Base-by-base conservation (phyloP, 495 filamentous ascomycete species). In the Hypoxylon perforatum region DNA sequence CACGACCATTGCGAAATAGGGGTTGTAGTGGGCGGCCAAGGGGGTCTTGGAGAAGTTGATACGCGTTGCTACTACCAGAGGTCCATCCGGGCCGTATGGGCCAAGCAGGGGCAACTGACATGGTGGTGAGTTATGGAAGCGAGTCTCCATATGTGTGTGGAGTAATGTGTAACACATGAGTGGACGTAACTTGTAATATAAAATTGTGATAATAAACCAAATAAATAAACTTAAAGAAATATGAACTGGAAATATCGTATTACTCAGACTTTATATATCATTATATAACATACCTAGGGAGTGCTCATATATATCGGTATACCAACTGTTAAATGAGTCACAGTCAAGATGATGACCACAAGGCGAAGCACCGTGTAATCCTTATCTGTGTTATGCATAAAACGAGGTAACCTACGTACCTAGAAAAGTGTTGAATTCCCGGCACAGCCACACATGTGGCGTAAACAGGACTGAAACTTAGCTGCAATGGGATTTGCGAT, bases 1-100 rank as follows among this genome's bases (percentile, higher is more conserved):
- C n/a, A 91, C 81, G 2, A 90, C 74, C 48, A 81, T 81, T 8
- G 90, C 90, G 53, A 87, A 86, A 35, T 76, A 72, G 19, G 77
- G 70, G 42, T 79, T 78, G 75, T 86, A 87, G 62, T 81, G 73
- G 58, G 85, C 82, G 3, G 83, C 81, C 11, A 92, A 68, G 0
- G 64, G 51, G 22, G 82, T 80, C 5, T 75, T 64, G 14, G 72
- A 49, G 70, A 85, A 88, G 60, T 90, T 78, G 69, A 90, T 84
- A 3, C 66, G 72, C 5, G 65, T 65, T 5, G 69, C 41, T 21
- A 65, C 72, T 22, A 58, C 49, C 9, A 41, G 36, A 57, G 53
- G 51, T 9, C 49, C 41, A 15, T 62, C 22, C 3, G 67, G 67
- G 4, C 46, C 25, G 9, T 21, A 19, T 4, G 57, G 65, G 45